Base-by-base conservation (phyloP, 2,329 filamentous ascomycete genomes). In the Claviceps humidiphila region DNA sequence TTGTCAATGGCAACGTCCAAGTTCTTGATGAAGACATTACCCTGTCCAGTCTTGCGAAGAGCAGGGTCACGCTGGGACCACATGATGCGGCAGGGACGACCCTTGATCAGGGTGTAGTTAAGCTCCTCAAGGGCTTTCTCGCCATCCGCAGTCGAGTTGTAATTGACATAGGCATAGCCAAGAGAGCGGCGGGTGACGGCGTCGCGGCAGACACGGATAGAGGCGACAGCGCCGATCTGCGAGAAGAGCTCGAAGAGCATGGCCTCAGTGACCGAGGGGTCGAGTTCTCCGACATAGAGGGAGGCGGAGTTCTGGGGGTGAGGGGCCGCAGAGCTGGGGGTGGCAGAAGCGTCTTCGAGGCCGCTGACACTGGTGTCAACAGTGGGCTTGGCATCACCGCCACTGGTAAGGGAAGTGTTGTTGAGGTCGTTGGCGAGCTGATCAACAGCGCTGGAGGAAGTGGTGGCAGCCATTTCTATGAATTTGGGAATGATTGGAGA, bases 171-270 rank as follows among this genome's bases (percentile, higher is more conserved):
- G 72, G 93, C 93, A 72, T 98, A 98, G 61, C 93, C 93, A 61
- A 98, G 89, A 59, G 93, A 98, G 73, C 93, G 91, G 70, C 93
- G 90, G 67, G 93, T 97, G 68, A 98, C 90, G 58, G 93, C 91
- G 68, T 98, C 93, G 75, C 93, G 93, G 82, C 93, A 98, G 70
- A 98, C 93, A 81, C 93, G 93, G 72, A 98, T 98, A 56, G 93
- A 98, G 60, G 93, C 93, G 64, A 98, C 93, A 66, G 95, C 91
- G 63, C 93, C 93, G 68, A 98, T 98, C 74, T 94, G 93, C 56
- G 93, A 97, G 81, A 98, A 98, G 58, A 98, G 87, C 82, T 98
- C 93, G 74, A 97, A 98, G 66, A 98, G 89, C 93, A 98, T 98
- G 62, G 93, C 93, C 81, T 98, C 93, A 59, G 93, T 98, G 70